Conservation (phyloP, 2,329 filamentous ascomycete genomes). For the Botrytis galanthina region DNA sequence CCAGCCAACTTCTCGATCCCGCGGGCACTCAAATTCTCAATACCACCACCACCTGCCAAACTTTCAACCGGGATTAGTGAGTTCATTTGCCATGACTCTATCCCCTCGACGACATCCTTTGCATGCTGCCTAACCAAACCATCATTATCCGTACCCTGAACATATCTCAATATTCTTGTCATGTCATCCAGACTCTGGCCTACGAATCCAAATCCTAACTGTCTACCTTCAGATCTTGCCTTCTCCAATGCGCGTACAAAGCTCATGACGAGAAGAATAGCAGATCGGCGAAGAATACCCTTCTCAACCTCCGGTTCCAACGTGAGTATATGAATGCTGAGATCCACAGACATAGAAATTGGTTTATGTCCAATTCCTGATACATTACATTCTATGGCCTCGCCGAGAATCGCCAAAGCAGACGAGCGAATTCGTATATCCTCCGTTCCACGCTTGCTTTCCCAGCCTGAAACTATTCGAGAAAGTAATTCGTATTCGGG, state of each 20-base stretch:
- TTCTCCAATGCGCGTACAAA: conserved; percentile 60
- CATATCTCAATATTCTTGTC: conserved; percentile 59
- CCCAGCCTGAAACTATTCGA: conserved; percentile 65
- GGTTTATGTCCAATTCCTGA: conserved; percentile 52
- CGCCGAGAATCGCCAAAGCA: conserved; percentile 63
- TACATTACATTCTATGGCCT: conserved; percentile 59
- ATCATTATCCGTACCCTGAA: conserved; percentile 65
- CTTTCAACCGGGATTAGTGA: conserved; percentile 33
- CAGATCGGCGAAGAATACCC: conserved; percentile 65
- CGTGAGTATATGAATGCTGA: conserved; percentile 60
- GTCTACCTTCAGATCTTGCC: conserved; percentile 47
- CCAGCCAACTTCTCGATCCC: conserved; percentile 44
- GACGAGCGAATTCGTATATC: conserved; percentile 69
- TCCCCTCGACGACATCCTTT: conserved; percentile 61
- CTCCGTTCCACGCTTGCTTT: conserved; percentile 62
- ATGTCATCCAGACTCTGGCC: conserved; percentile 59
- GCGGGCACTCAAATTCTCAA: conserved; percentile 27
- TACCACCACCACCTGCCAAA: conserved; percentile 3
- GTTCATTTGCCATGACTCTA: conserved; percentile 61
- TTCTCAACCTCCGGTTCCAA: conserved; percentile 60
- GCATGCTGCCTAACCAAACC: conserved; percentile 67
- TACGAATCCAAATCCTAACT: conserved; percentile 54
- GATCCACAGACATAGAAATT: conserved; percentile 57
- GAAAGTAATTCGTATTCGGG: conserved; percentile 49
- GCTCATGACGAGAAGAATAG: conserved; percentile 60